phyloP scores from a whole-genome alignment of 352 stramenopile genomes.

The Phytophthora boehmeriae region DNA sequence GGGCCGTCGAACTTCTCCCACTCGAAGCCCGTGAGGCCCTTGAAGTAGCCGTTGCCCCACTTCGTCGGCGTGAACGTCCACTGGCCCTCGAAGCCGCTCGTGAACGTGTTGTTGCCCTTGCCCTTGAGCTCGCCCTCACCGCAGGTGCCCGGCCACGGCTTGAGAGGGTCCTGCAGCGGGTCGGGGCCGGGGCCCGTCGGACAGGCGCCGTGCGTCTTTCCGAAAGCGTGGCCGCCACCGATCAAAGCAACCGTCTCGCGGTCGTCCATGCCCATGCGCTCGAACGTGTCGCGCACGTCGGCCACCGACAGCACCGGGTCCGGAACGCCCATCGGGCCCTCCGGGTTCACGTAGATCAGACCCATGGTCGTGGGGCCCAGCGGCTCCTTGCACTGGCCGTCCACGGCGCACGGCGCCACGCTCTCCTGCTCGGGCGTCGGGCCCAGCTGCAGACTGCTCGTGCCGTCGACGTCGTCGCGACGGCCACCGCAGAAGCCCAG shows the following conservation, averaged over 20 bases:
- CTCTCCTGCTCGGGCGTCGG: slow-evolving; percentile 44
- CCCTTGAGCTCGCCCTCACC: slow-evolving; percentile 49
- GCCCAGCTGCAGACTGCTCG: slow-evolving; percentile 55
- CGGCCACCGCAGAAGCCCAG: slow-evolving; percentile 90
- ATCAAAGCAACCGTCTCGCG: slow-evolving; percentile 94
- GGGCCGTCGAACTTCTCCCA: slow-evolving; percentile 86
- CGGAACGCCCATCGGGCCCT: slow-evolving; percentile 60
- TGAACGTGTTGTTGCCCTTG: slow-evolving; percentile 70
- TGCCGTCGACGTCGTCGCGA: slow-evolving; percentile 75
- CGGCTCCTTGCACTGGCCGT: slow-evolving; percentile 56
- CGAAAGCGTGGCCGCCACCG: slow-evolving; percentile 91
- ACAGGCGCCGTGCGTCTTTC: slow-evolving; percentile 88
- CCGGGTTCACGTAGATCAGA: slow-evolving; percentile 78
- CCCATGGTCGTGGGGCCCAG: slow-evolving; percentile 61
- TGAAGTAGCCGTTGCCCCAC: slow-evolving; percentile 96
- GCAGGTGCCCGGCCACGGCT: slow-evolving; percentile 60
- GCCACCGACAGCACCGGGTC: slow-evolving; percentile 91
- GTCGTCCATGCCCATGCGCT: slow-evolving; percentile 93
- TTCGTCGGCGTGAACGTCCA: slow-evolving; percentile 88
- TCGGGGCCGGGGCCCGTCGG: slow-evolving; percentile 41
- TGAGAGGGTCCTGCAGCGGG: slow-evolving; percentile 54
- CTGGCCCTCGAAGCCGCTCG: slow-evolving; percentile 82
- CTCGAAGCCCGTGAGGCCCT: slow-evolving; percentile 70
- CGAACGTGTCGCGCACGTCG: slow-evolving; percentile 93
- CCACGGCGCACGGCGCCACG: slow-evolving; percentile 42